Base-by-base conservation (phyloP, 2,329 filamentous ascomycete genomes). In the Venturia asperata region DNA sequence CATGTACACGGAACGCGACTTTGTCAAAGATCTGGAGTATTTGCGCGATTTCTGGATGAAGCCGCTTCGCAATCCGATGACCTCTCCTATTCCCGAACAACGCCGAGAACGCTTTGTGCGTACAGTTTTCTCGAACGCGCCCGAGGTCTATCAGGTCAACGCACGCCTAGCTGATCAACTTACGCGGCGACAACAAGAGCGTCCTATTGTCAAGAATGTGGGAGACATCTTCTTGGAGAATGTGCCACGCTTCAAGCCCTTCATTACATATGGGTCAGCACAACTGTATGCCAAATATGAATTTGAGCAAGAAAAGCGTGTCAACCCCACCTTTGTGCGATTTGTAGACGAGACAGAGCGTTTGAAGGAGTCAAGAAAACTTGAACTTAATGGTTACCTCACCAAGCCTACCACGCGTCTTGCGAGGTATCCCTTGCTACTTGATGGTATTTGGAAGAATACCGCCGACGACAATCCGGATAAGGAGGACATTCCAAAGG, bases 31-130 rank as follows among this genome's bases (percentile, higher is more conserved):
- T 76, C 81, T 99, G 71, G 94, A 99, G 77, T 99, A 99, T 74
- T 81, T 99, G 39, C 87, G 94, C 67, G 94, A 99, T 79, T 99
- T 97, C 81, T 99, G 94, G 94, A 96, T 99, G 79, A 85, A 94
- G 70, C 94, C 94, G 11, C 79, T 99, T 66, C 87, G 92, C 62
- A 83, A 84, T 65, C 82, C 83, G 21, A 76, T 77, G 13, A 80
- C 84, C 19, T 97, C 93, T 4, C 93, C 92, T 0, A 95, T 99
- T 68, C 93, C 94, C 5, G 86, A 94, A 69, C 87, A 91, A 67
- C 87, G 91, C 66, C 87, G 92, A 67, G 93, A 97, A 69, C 90
- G 89, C 72, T 95, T 96, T 68, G 93, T 99, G 66, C 87, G 90
- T 70, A 95, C 88, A 0, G 96, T 99, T 49, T 99, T 99, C 77